Evolutionary conservation across 306 rosid species (phyloP).

Genomic region (Gillenia trifoliata): DNA sequence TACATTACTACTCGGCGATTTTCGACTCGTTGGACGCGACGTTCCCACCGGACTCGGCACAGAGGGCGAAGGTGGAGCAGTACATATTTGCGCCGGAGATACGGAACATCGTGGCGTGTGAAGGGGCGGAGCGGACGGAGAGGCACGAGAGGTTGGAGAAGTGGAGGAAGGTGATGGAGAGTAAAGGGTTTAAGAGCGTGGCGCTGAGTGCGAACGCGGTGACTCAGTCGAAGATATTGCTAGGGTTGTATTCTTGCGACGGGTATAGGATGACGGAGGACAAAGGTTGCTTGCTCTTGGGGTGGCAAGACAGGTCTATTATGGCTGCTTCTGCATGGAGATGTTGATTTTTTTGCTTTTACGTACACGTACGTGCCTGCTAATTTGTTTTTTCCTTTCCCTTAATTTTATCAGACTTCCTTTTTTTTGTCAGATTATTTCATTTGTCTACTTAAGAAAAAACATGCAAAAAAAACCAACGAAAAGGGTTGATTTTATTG

Average conservation of each 20-base stretch:
- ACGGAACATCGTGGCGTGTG: conserved; percentile 75
- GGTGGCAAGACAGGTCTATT: conserved; percentile 78
- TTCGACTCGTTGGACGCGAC: conserved; percentile 89
- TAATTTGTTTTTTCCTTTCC: not conserved
- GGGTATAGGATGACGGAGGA: conserved; percentile 82
- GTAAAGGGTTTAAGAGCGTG: conserved; percentile 75
- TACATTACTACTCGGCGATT: conserved; percentile 80
- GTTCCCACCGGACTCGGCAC: conserved; percentile 67
- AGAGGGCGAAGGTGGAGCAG: conserved; percentile 92
- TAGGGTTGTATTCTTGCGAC: conserved; percentile 77
- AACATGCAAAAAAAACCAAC: not conserved
- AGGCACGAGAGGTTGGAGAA: conserved; percentile 87
- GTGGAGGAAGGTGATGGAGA: conserved; percentile 90
- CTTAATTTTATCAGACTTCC: not conserved
- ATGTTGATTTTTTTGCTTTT: conserved; percentile 30
- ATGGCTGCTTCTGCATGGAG: conserved; percentile 96
- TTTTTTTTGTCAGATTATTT: not conserved
- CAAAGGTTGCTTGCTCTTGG: conserved; percentile 77
- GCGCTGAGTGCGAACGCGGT: conserved; percentile 78
- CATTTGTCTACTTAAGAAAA: not conserved
- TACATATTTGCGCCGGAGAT: conserved; percentile 87
- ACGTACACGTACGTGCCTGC: conserved; percentile 1
- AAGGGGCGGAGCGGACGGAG: conserved; percentile 66
- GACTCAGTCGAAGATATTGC: conserved; percentile 77
- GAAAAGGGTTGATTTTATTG: not conserved